Conservation (phyloP, 768 basidiomycete genomes). For the Chalciporus chontae region DNA sequence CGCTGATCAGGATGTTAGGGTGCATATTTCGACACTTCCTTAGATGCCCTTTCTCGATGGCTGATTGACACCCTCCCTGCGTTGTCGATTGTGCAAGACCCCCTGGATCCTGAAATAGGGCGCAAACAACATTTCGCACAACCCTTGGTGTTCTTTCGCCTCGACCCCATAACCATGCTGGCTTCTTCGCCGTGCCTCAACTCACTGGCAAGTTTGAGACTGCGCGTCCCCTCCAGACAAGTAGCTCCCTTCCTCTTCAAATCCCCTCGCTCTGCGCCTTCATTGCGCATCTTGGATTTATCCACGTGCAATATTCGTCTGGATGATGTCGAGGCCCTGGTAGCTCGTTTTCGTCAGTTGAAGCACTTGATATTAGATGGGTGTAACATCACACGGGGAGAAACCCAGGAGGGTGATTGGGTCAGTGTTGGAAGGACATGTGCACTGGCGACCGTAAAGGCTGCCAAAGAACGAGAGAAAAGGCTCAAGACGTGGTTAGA, state of each 20-base stretch:
- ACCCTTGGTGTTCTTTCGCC: conserved; percentile 80
- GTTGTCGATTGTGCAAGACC: conserved; percentile 68
- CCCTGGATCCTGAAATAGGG: conserved; percentile 41
- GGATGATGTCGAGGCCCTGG: conserved; percentile 50
- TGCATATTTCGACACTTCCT: conserved; percentile 76
- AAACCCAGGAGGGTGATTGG: conserved; percentile 54
- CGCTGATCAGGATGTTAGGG: conserved; percentile 43
- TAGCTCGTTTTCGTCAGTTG: conserved; percentile 48
- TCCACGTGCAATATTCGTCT: conserved; percentile 63
- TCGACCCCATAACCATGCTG: conserved; percentile 54
- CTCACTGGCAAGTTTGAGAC: conserved; percentile 51
- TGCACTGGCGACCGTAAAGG: conserved; percentile 57
- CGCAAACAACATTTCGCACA: conserved; percentile 59
- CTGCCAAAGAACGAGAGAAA: conserved; percentile 67
- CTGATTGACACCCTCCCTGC: conserved; percentile 39
- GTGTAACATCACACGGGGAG: conserved; percentile 53
- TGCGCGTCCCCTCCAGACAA: conserved; percentile 71
- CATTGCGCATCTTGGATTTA: conserved; percentile 65
- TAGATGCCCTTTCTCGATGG: conserved; percentile 64
- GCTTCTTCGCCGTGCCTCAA: conserved; percentile 40
- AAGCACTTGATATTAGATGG: conserved; percentile 70
- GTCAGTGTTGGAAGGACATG: conserved; percentile 55
- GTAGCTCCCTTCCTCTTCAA: conserved; percentile 41
- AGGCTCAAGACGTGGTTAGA: conserved; percentile 51
- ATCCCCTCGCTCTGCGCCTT: conserved; percentile 34